Evolutionary conservation across 2,329 filamentous ascomycete species (phyloP), one percentile per base, ranked within the genome.

Genomic region (Cercospora zeina): DNA sequence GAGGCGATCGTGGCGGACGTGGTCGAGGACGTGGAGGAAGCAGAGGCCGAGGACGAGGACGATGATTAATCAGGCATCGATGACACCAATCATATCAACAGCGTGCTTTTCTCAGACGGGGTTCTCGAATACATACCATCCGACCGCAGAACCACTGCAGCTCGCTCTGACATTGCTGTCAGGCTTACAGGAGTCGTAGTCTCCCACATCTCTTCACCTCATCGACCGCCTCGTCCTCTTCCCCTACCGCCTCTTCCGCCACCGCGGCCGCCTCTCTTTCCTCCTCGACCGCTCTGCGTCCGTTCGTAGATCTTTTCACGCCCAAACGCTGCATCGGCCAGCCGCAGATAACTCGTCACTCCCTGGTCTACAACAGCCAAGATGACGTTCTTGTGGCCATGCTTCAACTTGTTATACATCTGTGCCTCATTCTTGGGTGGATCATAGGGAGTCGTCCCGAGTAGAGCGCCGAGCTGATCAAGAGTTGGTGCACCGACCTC

Each of bases 311-410:
- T 71, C 74, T 78, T 85, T 75, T 96, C 91, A 65, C 72, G 70
- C 1, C 74, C 88, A 76, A 97, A 97, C 0, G 87, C 88, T 10
- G 87, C 87, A 78, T 97, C 92, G 1, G 85, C 86, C 62, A 97
- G 82, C 24, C 90, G 81, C 71, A 97, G 81, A 73, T 93, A 97
- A 74, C 93, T 97, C 50, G 93, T 89, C 21, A 97, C 83, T 0
- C 95, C 95, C 65, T 91, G 85, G 74, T 97, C 95, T 34, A 97
- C 92, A 1, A 97, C 85, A 0, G 93, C 95, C 24, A 99, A 75
- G 34, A 97, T 81, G 33, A 95, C 89, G 75, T 91, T 95, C 67
- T 91, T 85, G 74, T 89, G 87, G 1, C 92, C 95, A 71, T 96
- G 87, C 76, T 92, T 93, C 66, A 97, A 78, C 62, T 90, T 86